Evolutionary conservation across 331 rosid species (phyloP), one percentile per base, ranked within the genome.

Genomic region (Erythrophleum ivorense): DNA sequence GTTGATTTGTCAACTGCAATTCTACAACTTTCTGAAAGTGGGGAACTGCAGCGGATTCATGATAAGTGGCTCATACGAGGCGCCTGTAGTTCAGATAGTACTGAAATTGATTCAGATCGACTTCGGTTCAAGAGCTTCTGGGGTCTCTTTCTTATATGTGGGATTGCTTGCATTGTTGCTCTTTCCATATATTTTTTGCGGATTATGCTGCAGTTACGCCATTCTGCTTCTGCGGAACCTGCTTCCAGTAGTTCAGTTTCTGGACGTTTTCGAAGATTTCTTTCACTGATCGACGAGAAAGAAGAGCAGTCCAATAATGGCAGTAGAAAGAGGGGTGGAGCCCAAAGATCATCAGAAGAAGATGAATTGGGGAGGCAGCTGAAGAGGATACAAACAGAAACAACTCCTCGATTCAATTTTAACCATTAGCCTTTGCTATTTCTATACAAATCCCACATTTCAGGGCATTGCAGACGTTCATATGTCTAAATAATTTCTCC

Each of bases 1-100:
- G 69, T 88, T 49, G 99, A 95, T 81, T 70, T 95, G 88, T 95
- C 99, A 34, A 95, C 99, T 53, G 92, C 99, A n/a, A 91, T 95
- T 82, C 92, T 95, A 49, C 97, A 91, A 79, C 91, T 95, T 46
- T 93, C 99, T 2, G 99, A 95, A 84, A 93, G 88, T 4, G 99
- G 99, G 5, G 98, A 95, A 77, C 97, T 93, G 71, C 99, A 95
- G 80, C 84, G 98, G 83, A 95, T 95, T 84, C 91, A 88, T 67
- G 99, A 93, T 77, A 95, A 95, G 88, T 95, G 99, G 99, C 87
- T 93, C 72, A 77, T 87, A 79, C 80, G 83, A 81, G 86, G 91
- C 55, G 2, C 67, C 10, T 95, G 99, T 86, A 72, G 88, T 84
- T 68, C 58, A 59, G 94, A 93, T 4, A 71, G 67, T 63, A 41